Conservation (phyloP, 345 rosid genomes). For the Chamaenerion angustifolium region DNA sequence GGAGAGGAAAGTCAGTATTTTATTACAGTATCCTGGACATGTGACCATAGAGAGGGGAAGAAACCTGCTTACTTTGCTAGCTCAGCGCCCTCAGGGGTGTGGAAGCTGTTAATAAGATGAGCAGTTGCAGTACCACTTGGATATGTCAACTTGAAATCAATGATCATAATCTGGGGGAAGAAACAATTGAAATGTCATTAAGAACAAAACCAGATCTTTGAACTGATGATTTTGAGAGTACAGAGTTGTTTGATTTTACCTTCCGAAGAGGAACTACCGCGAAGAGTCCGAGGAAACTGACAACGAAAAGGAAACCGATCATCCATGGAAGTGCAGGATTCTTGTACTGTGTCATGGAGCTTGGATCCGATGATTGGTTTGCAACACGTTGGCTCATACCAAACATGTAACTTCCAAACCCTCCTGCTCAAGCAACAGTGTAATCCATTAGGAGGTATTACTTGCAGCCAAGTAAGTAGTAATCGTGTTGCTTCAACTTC, state of each 20-base stretch:
- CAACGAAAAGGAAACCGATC: constrained; percentile 16
- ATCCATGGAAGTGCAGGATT: constrained; percentile 13
- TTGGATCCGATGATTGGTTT: constrained; percentile 2
- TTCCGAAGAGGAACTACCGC: constrained; percentile 15
- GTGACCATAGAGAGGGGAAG: neutral
- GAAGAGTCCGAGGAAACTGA: constrained; percentile 19
- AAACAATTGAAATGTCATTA: neutral
- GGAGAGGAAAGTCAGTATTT: no score
- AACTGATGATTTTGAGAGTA: neutral
- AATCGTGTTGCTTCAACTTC: no score
- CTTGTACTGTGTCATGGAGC: neutral
- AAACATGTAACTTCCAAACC: constrained; percentile 16
- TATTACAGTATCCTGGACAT: no score
- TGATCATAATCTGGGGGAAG: constrained; percentile 12
- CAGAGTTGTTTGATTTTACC: constrained; percentile 1
- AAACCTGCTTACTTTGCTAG: constrained; percentile 10
- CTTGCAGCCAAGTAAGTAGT: no score
- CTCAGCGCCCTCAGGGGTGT: constrained; percentile 17
- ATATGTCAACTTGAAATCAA: constrained; percentile 16
- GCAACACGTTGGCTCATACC: constrained; percentile 8
- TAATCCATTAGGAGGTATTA: neutral
- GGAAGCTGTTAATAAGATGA: constrained; percentile 16
- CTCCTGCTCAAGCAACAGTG: constrained; percentile 11
- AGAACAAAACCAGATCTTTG: neutral
- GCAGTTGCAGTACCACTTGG: constrained; percentile 19